Evolutionary conservation across 768 basidiomycete genomes (phyloP).

Genomic region (Dentipellis fragilis): DNA sequence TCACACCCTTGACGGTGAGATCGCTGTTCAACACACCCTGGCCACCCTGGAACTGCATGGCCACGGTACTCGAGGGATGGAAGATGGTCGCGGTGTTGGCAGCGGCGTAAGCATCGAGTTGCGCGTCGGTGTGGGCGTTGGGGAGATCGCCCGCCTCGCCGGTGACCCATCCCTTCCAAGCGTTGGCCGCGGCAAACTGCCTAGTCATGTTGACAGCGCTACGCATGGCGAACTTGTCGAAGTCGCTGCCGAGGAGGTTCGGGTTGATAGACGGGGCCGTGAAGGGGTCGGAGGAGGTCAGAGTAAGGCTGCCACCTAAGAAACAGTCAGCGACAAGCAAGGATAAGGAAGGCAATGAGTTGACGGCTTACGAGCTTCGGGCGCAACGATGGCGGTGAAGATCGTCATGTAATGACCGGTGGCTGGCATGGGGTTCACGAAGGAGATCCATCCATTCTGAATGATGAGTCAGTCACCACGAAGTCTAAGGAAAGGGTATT

Average conservation of each 20-base stretch:
- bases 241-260: background rate
- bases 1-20: conserved; percentile 5
- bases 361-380: conserved; percentile 14
- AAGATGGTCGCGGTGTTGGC: conserved; percentile 12
- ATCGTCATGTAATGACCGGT: conserved; percentile 15
- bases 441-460: conserved; percentile 4
- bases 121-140: conserved; percentile 8
- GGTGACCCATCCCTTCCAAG: conserved; percentile 1
- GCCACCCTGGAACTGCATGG: conserved; percentile 26
- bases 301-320: conserved; percentile 18
- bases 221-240: conserved; percentile 4
- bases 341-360: background rate
- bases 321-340: background rate
- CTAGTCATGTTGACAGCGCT: conserved; percentile 1
- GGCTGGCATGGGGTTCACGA: conserved; percentile 3
- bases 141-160: background rate
- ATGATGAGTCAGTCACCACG: background rate
- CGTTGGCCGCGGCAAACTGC: background rate
- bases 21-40: conserved; percentile 33
- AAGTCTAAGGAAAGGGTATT: background rate
- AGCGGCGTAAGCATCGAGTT: conserved; percentile 13
- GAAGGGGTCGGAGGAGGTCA: conserved; percentile 17
- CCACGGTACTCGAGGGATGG: conserved; percentile 26
- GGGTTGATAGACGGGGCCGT: conserved; percentile 19
- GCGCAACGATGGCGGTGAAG: conserved; percentile 9